These are phyloP conservation scores for Penicillium rolfsii DNA, from an alignment of 2,329 filamentous ascomycete species.

Conservation along the genomic window DNA sequence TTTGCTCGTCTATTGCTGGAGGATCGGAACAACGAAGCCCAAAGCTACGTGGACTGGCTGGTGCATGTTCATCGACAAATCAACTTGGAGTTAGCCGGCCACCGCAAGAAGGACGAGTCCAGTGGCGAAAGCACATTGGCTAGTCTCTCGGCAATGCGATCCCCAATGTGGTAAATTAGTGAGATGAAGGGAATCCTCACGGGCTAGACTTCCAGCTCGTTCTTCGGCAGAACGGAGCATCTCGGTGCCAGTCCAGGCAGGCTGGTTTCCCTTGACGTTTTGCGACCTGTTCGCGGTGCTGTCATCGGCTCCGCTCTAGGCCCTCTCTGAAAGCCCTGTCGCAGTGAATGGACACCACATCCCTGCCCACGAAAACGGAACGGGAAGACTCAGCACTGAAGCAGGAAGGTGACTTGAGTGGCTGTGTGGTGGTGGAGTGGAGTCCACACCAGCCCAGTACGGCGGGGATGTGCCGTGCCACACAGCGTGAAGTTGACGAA, in stretches of 20 bases:
- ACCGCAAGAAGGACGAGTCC: slow-evolving; percentile 53
- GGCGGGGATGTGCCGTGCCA: background rate
- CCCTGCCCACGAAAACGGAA: slow-evolving; percentile 12
- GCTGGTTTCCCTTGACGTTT: background rate
- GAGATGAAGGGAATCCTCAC: background rate
- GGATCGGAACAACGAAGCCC: slow-evolving; percentile 95
- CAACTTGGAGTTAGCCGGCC: slow-evolving; percentile 73
- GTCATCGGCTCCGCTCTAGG: background rate
- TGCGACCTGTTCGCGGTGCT: background rate
- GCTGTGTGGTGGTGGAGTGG: slow-evolving; percentile 17
- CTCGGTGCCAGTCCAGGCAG: background rate
- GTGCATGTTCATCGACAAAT: slow-evolving; percentile 93
- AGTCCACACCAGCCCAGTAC: background rate
- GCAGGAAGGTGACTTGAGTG: slow-evolving; percentile 18
- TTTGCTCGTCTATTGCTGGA: slow-evolving; percentile 90
- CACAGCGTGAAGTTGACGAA: slow-evolving; percentile 15
- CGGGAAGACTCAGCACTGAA: slow-evolving; percentile 2
- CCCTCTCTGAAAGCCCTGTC: background rate
- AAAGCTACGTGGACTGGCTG: slow-evolving; percentile 98
- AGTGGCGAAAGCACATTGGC: slow-evolving; percentile 48
- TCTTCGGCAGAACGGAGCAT: background rate
- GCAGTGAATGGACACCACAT: slow-evolving; percentile 7
- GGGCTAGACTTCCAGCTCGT: background rate
- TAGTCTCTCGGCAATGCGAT: slow-evolving; percentile 50
- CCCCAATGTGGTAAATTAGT: slow-evolving; percentile 48